phyloP scores from a whole-genome alignment of 306 rosid genomes.

The Sechiopsis laciniata region DNA sequence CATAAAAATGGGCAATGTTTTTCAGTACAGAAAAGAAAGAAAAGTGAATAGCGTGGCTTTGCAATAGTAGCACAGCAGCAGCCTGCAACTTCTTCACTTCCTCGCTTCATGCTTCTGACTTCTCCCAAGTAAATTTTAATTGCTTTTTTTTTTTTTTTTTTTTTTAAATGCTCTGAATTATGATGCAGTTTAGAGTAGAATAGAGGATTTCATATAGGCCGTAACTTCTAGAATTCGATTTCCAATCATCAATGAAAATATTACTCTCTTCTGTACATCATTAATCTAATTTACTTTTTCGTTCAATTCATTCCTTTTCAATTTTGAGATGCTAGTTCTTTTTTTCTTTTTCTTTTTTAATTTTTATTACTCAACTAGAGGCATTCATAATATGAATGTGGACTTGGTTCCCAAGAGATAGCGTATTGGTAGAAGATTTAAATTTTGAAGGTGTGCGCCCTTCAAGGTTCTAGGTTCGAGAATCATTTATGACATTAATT shows the following conservation, averaged over 20 bases:
- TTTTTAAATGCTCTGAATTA: not conserved
- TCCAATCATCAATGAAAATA: too few relatives aligned
- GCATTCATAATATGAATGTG: too few relatives aligned
- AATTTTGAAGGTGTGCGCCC: too few relatives aligned
- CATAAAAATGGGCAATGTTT: conserved; percentile 14
- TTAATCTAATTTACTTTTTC: not conserved
- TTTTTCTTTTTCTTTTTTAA: too few relatives aligned
- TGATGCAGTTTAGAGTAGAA: not conserved
- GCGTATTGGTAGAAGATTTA: too few relatives aligned
- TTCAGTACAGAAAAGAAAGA: conserved; percentile 15
- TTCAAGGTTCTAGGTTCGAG: too few relatives aligned
- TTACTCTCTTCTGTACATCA: not conserved
- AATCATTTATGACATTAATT: too few relatives aligned
- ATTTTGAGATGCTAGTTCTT: too few relatives aligned
- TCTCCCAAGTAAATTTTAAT: conserved; percentile 6
- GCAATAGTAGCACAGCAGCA: not conserved
- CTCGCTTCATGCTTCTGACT: not conserved
- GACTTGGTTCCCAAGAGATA: too few relatives aligned
- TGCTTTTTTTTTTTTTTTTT: not conserved
- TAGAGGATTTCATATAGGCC: too few relatives aligned
- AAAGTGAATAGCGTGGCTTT: conserved; percentile 13
- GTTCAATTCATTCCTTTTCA: not conserved
- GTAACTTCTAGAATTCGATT: too few relatives aligned
- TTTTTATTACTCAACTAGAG: too few relatives aligned
- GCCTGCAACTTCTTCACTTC: not conserved